Evolutionary conservation across 129 eudicot species (phyloP), one percentile per base, ranked within the genome.

Genomic region (Smallanthus sonchifolius): DNA sequence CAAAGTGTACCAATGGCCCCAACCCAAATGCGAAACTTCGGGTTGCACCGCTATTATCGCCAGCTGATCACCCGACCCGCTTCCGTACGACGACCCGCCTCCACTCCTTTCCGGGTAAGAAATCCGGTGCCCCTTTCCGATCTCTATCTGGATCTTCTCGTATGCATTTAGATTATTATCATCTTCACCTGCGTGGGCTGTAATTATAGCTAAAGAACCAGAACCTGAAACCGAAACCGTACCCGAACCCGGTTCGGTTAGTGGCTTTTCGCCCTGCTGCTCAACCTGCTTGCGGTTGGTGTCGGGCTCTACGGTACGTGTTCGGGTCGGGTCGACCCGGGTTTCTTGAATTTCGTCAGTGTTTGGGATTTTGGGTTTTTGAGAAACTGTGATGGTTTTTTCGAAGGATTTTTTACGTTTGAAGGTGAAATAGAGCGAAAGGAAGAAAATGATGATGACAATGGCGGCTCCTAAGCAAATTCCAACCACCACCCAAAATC

Each of bases 1-100:
- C 82, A 91, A 79, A 39, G 92, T 91, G 69, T 86, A 91, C 97
- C 97, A 91, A 81, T 86, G 92, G 1, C 97, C 97, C 97, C 97
- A 91, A 44, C 97, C 97, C 92, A 91, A 77, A 79, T 88, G 96
- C 20, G 96, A 88, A 24, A 91, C 96, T 82, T 88, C 97, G 77
- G 97, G 96, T 68, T 69, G 79, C 39, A 75, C 81, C 60, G 77
- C 70, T 3, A 81, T 73, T 43, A 67, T 32, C 49, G 87, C 54
- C 48, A 60, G n/a, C 72, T 77, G 84, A 68, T 81, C 85, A 71
- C 88, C 81, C 69, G 85, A 62, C 72, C 81, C 83, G 66, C 83
- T 84, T 56, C 88, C 90, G 2, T 68, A 61, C 8, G 76, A 77
- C 72, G 79, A 66, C 71, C 85, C 90, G 42, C 83, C 60, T 4